Conservation (phyloP, 2,329 filamentous ascomycete species). For the Calonectria montana region DNA sequence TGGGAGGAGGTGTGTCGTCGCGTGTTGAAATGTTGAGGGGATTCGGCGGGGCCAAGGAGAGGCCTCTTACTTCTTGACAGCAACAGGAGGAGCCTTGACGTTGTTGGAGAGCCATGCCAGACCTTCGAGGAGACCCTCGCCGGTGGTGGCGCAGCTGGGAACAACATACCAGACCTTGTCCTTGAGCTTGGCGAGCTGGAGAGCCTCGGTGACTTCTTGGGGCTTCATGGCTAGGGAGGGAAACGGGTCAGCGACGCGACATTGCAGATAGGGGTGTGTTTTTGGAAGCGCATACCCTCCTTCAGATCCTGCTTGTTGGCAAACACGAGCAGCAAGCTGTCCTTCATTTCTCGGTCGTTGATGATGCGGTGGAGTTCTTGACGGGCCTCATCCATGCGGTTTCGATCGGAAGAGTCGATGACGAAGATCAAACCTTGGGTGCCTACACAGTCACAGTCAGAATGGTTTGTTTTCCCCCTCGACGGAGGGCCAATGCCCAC, state of each 20-base stretch:
- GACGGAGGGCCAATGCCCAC: neutral
- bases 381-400: conserved; percentile 90
- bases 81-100: conserved; percentile 73
- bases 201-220: conserved; percentile 81
- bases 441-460: conserved; percentile 62
- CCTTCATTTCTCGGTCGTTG: conserved; percentile 97
- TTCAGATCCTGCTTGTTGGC: conserved; percentile 98
- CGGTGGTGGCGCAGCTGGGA: conserved; percentile 84
- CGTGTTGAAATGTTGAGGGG: conserved; percentile 12
- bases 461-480: neutral
- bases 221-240: conserved; percentile 76
- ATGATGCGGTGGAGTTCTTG: conserved; percentile 97
- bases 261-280: neutral
- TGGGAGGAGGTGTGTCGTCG: conserved; percentile 13
- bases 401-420: conserved; percentile 93
- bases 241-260: neutral
- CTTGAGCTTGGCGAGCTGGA: conserved; percentile 81
- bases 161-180: conserved; percentile 89
- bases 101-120: conserved; percentile 88
- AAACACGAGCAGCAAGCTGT: conserved; percentile 93
- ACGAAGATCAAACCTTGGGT: conserved; percentile 99
- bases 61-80: conserved; percentile 63
- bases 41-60: neutral
- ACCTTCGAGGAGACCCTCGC: conserved; percentile 84
- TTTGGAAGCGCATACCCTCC: conserved; percentile 67